A percentile compares a stretch with the other conserved stretches of the same genome.
Evolutionary conservation across 768 basidiomycete species (phyloP).

Genomic region (Termitomyces sp.): DNA sequence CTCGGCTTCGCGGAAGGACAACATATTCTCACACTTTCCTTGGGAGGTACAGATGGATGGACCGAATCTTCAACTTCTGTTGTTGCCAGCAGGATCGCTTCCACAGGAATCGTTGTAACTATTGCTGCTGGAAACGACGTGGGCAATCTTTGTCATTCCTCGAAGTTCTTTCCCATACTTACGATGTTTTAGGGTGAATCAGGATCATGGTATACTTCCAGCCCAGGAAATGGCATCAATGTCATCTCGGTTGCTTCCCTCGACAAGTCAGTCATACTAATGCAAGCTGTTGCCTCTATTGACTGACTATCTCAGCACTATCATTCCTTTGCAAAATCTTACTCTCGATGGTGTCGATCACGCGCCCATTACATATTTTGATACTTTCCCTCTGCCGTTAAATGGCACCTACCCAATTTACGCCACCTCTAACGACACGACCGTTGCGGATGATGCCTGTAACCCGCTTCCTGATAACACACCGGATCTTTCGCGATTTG

Average conservation of each 20-base stretch:
- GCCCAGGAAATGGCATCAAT: conserved; percentile 47
- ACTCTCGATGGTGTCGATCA: conserved; percentile 46
- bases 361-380: conserved; percentile 52
- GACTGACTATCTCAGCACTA: conserved; percentile 31
- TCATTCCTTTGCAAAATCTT: conserved; percentile 54
- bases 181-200: conserved; percentile 34
- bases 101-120: conserved; percentile 55
- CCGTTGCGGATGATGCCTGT: conserved; percentile 57
- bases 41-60: conserved; percentile 65
- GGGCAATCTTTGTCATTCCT: background rate
- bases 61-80: conserved; percentile 51
- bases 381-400: conserved; percentile 42
- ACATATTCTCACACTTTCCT: conserved; percentile 64
- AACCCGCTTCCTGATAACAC: conserved; percentile 47
- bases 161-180: background rate
- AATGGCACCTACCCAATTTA: conserved; percentile 48
- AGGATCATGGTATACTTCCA: conserved; percentile 60
- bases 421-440: conserved; percentile 54
- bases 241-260: conserved; percentile 56
- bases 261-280: conserved; percentile 38
- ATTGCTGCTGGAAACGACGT: conserved; percentile 59
- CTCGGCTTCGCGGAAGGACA: conserved; percentile 47
- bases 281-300: background rate
- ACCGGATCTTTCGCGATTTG: conserved; percentile 48
- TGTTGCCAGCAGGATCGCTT: conserved; percentile 55